A percentile compares a stretch with the other conserved stretches of the same genome.
Conservation (phyloP, 1,139 yeast species). For the Cylindricascospora bacillispora region DNA sequence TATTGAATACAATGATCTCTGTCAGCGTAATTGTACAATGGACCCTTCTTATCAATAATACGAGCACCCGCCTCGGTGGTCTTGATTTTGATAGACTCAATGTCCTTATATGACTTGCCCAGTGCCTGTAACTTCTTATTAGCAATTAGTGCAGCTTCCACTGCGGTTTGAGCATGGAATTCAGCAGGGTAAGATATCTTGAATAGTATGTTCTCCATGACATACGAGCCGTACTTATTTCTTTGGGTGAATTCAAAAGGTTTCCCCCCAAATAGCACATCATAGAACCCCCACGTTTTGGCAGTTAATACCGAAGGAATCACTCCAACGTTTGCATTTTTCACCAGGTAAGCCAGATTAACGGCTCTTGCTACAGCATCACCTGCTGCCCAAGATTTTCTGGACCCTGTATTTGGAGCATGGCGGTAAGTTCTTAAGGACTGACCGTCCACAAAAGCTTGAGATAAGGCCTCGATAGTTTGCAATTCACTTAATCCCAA, state of each 20-base stretch:
- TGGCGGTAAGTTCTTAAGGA: conserved; percentile 47
- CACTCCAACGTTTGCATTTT: conserved; percentile 38
- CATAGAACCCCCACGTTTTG: conserved; percentile 49
- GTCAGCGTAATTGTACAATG: conserved; percentile 48
- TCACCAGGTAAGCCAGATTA: conserved; percentile 39
- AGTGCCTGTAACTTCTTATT: conserved; percentile 27
- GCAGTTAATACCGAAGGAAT: conserved; percentile 47
- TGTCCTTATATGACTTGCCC: conserved; percentile 37
- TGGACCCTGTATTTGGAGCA: conserved; percentile 49
- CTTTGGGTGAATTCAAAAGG: conserved; percentile 39
- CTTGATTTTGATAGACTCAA: conserved; percentile 35
- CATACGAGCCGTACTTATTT: conserved; percentile 37
- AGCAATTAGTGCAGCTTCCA: conserved; percentile 40
- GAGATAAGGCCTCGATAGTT: conserved; percentile 43
- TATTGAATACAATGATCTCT: conserved; percentile 52
- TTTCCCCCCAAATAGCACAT: conserved; percentile 41
- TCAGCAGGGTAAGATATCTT: conserved; percentile 56
- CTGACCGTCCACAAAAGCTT: conserved; percentile 50
- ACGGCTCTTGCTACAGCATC: conserved; percentile 52
- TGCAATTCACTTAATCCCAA: conserved; percentile 37
- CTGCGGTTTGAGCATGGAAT: conserved; percentile 56
- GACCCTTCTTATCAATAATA: conserved; percentile 46
- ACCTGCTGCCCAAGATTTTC: conserved; percentile 59
- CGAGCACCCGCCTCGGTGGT: conserved; percentile 51
- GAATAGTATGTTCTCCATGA: conserved; percentile 50